Evolutionary conservation across 2,329 filamentous ascomycete species (phyloP), one percentile per base, ranked within the genome.

Genomic region (Sporothrix pseudoabietina): DNA sequence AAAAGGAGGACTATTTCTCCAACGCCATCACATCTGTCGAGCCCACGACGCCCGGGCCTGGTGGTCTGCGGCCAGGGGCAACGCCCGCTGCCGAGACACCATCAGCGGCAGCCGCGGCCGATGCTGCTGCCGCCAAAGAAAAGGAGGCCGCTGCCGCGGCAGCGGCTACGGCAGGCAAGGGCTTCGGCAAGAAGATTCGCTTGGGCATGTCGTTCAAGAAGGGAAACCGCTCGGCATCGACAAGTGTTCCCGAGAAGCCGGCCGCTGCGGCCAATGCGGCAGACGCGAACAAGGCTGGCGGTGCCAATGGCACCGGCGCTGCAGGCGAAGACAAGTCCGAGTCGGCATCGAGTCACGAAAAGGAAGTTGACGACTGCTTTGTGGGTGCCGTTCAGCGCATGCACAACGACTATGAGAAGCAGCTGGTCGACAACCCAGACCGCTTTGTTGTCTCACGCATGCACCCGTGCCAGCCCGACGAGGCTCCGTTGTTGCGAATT

Each of bases 151-250:
- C 35, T 1, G 54, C 68, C 8, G 44, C 68, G 22, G 39, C 49
- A 14, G 44, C 68, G 19, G 39, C 59, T 0, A 26, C 71, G 2
- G 59, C 69, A 4, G 26, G 57, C 7, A 92, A 92, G 77, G 83
- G 85, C 72, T 97, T 97, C 80, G 90, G 92, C 59, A 96, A 94
- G 83, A 93, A 93, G 78, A 94, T 97, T 81, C 90, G 92, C 66
- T 91, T 93, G 88, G 87, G 87, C 82, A 88, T 88, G 77, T 90
- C 91, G 0, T 94, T 95, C 78, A 98, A 97, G 84, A 97, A 97
- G 82, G 85, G 95, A 16, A 90, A 90, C 14, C 88, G 93, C 19
- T 91, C 90, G 30, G 84, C 87, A 4, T 90, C 90, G 4, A 88
- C 88, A 0, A 88, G 87, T 35, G 87, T 87, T 6, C 88, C 91